phyloP scores from a whole-genome alignment of 495 filamentous ascomycete species.

The Neurospora tetrasperma region DNA sequence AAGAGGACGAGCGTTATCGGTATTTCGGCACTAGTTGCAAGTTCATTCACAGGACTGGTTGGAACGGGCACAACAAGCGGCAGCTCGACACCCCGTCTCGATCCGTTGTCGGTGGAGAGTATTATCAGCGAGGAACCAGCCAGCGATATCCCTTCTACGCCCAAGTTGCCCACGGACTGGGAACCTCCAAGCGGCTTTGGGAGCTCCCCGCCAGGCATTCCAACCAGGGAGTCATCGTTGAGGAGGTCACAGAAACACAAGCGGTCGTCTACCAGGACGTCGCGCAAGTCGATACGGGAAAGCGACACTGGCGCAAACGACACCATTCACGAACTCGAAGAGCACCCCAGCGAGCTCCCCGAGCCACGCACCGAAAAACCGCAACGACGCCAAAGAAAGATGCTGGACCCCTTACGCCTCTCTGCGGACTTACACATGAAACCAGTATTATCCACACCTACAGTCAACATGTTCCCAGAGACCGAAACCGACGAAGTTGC shows the following conservation, averaged over 20 bases:
- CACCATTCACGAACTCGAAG: conserved; percentile 29
- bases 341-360: conserved; percentile 10
- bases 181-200: conserved; percentile 3
- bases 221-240: conserved; percentile 57
- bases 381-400: conserved; percentile 9
- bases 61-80: conserved; percentile 12
- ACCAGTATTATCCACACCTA: conserved; percentile 13
- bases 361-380: conserved; percentile 7
- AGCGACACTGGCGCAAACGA: conserved; percentile 23
- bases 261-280: conserved; percentile 30
- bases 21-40: conserved; percentile 18
- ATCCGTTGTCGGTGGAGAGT: conserved; percentile 41
- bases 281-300: conserved; percentile 30
- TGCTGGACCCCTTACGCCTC: conserved; percentile 18
- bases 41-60: conserved; percentile 7
- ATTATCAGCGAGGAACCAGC: conserved; percentile 42
- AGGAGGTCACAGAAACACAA: conserved; percentile 41
- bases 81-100: conserved; percentile 24
- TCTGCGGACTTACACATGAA: conserved; percentile 13
- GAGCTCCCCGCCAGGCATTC: conserved; percentile 39
- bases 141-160: conserved; percentile 19
- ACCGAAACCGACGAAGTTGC: conserved; percentile 48
- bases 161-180: background rate
- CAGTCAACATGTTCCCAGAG: conserved; percentile 18
- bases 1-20: conserved; percentile 29